A percentile compares a stretch with the other conserved stretches of the same genome.
Evolutionary conservation across 1,284 basidiomycete genomes (phyloP).

Genomic region (Ustilago crameri): DNA sequence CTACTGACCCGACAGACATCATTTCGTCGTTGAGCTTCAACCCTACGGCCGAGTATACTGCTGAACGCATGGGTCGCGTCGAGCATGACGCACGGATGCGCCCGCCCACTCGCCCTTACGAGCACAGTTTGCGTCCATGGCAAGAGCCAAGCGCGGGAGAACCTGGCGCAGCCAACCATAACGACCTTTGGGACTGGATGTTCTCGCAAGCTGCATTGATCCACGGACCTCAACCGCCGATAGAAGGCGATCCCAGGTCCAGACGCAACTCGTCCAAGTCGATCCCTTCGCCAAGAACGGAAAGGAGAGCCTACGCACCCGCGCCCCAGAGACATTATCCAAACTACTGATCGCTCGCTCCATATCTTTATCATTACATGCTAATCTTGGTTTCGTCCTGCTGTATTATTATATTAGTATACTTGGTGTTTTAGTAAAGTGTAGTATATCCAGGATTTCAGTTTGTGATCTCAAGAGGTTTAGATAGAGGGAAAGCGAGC

Average conservation of each 20-base stretch:
- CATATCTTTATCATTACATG: too few relatives aligned
- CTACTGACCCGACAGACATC: conserved; percentile 13
- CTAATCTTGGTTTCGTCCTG: too few relatives aligned
- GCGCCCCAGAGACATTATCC: too few relatives aligned
- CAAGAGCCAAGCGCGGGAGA: conserved; percentile 14
- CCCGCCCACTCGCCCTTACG: conserved; percentile 15
- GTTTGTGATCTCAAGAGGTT: too few relatives aligned
- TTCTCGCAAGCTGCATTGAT: conserved; percentile 28
- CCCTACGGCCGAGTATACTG: background rate
- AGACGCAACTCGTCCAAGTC: background rate
- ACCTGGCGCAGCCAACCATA: conserved; percentile 3
- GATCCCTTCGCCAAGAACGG: background rate
- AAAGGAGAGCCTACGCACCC: too few relatives aligned
- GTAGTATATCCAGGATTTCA: too few relatives aligned
- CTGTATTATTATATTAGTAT: too few relatives aligned
- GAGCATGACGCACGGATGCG: conserved; percentile 2
- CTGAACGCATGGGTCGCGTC: background rate
- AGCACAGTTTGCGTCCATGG: conserved; percentile 36
- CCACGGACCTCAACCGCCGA: conserved; percentile 16
- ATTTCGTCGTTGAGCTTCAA: background rate
- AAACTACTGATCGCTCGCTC: too few relatives aligned
- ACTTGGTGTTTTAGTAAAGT: too few relatives aligned
- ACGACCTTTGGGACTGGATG: conserved; percentile 39
- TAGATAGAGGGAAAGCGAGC: too few relatives aligned
- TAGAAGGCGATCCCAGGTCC: conserved; percentile 7